Base-by-base conservation (phyloP, 2,329 filamentous ascomycete genomes). In the Grosmannia huntii region DNA sequence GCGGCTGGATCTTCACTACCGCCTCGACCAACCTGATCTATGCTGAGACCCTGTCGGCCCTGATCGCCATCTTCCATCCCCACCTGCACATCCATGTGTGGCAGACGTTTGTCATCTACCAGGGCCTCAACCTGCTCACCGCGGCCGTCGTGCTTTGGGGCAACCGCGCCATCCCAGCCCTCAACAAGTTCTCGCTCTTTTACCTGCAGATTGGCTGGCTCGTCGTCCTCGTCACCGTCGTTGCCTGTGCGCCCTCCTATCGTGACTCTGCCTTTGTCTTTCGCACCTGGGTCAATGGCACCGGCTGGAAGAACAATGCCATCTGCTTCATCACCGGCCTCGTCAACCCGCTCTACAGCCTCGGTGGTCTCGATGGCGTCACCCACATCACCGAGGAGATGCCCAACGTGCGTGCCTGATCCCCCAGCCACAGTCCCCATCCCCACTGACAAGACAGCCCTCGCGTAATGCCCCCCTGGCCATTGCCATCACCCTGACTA, bases 341-440 rank as follows among this genome's bases (percentile, higher is more conserved):
- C 4, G 73, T 79, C 1, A 78, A 78, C 59, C 72, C 75, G 0
- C 64, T 75, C 5, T 79, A 75, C 64, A 70, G 71, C 25, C 68
- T 79, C 16, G 73, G 74, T 25, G 75, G 75, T 0, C 66, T 79
- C 1, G 76, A 79, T 61, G 73, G 73, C 1, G 72, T 75, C 5
- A 73, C 73, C 0, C 76, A 79, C 63, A 75, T 79, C 50, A 75
- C 76, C 0, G 76, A 78, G 62, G 76, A 79, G 65, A 76, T 78
- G 67, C 71, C 73, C n/a, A 74, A 74, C 59, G 74, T 75, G 61
- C 67, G 74, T 68, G 3, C 11, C n/a, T 6, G 11, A 14, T 56
- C 51, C 16, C 41, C 58, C n/a, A n/a, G n/a, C n/a, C n/a, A n/a
- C n/a, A n/a, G n/a, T 56, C 51, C 16, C 41, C 58, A 3, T 31